Evolutionary conservation across 768 basidiomycete species (phyloP).

Genomic region (Lactifluus piperatus): DNA sequence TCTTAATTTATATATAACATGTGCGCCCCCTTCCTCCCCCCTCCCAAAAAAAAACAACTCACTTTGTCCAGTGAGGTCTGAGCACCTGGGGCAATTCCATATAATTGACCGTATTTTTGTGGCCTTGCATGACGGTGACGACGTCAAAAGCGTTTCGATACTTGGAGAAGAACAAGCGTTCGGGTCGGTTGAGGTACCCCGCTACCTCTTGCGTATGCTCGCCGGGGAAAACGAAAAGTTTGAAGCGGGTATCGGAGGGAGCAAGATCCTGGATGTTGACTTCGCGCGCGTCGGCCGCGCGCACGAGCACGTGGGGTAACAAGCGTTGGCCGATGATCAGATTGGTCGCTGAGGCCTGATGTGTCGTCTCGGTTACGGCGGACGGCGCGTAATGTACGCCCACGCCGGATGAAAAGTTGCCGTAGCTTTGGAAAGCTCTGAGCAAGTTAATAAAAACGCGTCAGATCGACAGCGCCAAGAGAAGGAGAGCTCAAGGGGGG

Average conservation of each 20-base stretch:
- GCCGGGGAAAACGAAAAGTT: conserved; percentile 38
- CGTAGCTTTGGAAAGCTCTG: conserved; percentile 39
- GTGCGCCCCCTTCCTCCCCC: too few species aligned
- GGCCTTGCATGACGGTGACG: conserved; percentile 24
- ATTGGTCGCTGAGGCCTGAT: conserved; percentile 32
- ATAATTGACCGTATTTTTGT: conserved; percentile 29
- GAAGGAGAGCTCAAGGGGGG: not conserved
- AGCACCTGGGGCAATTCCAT: conserved; percentile 27
- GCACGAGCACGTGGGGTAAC: conserved; percentile 38
- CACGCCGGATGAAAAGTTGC: conserved; percentile 39
- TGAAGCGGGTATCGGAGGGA: conserved; percentile 40
- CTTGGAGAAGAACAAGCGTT: conserved; percentile 23
- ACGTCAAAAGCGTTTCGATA: conserved; percentile 26
- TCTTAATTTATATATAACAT: too few species aligned
- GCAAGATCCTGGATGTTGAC: conserved; percentile 43
- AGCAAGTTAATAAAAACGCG: not conserved
- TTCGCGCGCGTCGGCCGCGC: conserved; percentile 38
- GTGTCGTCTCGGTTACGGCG: conserved; percentile 26
- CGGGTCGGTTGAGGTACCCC: conserved; percentile 22
- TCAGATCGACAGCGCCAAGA: too few species aligned
- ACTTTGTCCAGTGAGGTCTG: conserved; percentile 38
- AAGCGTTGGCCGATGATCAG: conserved; percentile 44
- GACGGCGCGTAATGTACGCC: conserved; percentile 44
- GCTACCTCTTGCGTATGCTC: conserved; percentile 25
- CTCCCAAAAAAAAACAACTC: not conserved